phyloP scores from a whole-genome alignment of 2,329 filamentous ascomycete species.

The Scedosporium apiospermum region DNA sequence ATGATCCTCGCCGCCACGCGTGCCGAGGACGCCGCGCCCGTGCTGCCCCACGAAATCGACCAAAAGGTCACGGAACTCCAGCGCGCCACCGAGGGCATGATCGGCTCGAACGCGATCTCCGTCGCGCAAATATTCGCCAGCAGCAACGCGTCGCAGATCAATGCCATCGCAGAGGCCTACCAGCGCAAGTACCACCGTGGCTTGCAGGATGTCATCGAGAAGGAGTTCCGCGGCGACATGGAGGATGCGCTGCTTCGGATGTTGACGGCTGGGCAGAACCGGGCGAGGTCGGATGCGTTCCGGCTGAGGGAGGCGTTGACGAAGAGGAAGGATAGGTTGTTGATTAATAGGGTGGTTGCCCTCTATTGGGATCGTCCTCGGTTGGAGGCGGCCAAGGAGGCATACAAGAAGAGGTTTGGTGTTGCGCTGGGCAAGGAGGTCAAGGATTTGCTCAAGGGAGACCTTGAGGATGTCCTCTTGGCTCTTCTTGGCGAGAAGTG shows the following conservation, averaged over 20 bases:
- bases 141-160: conserved; percentile 22
- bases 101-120: conserved; percentile 19
- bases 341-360: conserved; percentile 21
- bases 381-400: conserved; percentile 16
- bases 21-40: conserved; percentile 17
- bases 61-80: conserved; percentile 23
- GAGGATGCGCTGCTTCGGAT: conserved; percentile 23
- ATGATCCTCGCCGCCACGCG: conserved; percentile 20
- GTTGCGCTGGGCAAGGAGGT: conserved; percentile 15
- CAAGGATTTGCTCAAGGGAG: conserved; percentile 17
- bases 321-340: conserved; percentile 20
- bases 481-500: conserved; percentile 18
- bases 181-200: conserved; percentile 21
- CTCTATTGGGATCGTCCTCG: conserved; percentile 22
- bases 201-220: conserved; percentile 22
- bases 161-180: conserved; percentile 19
- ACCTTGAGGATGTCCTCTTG: conserved; percentile 19
- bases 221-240: conserved; percentile 24
- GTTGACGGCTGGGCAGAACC: conserved; percentile 15
- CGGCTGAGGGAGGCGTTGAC: conserved; percentile 16
- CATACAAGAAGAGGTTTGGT: conserved; percentile 12
- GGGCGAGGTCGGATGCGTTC: conserved; percentile 16
- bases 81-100: conserved; percentile 20
- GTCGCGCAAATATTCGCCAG: conserved; percentile 22
- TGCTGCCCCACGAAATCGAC: conserved; percentile 20